A percentile compares a stretch with the other conserved stretches of the same genome.
These are phyloP conservation scores for Mesembryanthemum crystallinum DNA, from an alignment of 148 eudicot genomes.

Conservation along the genomic window DNA sequence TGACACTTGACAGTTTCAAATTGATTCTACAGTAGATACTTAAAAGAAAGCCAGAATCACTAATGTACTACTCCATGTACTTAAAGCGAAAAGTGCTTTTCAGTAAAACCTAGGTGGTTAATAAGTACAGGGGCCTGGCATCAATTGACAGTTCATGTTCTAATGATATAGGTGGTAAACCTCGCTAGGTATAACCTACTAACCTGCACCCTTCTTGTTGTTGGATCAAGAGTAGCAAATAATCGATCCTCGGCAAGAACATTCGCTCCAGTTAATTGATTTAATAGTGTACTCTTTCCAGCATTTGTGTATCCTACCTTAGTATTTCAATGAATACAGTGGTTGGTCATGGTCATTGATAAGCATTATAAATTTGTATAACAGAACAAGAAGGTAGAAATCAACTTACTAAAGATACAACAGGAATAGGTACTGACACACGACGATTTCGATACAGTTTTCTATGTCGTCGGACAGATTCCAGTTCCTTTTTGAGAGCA, in stretches of 20 bases:
- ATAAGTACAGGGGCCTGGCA: neutral
- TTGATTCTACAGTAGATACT: neutral
- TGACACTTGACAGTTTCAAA: constrained; percentile 6
- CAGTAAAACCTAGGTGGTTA: neutral
- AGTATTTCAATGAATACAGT: constrained; percentile 9
- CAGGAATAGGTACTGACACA: constrained; percentile 81
- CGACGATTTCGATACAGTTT: constrained; percentile 85
- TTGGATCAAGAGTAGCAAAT: constrained; percentile 98
- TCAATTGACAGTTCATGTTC: neutral
- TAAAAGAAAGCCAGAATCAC: neutral
- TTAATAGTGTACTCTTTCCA: constrained; percentile 94
- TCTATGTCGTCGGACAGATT: constrained; percentile 87
- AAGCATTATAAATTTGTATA: constrained; percentile 5
- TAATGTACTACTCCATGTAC: too few relatives aligned
- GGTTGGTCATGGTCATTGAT: constrained; percentile 6
- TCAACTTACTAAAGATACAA: constrained; percentile 78
- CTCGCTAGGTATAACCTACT: constrained; percentile 19
- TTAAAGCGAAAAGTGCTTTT: neutral
- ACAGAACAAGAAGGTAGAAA: constrained; percentile 15
- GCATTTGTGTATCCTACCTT: constrained; percentile 99
- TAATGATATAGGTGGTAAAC: neutral
- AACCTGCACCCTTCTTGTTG: constrained; percentile 97
- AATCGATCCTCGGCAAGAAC: constrained; percentile 95
- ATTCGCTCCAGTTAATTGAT: constrained; percentile 84
- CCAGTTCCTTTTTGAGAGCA: constrained; percentile 78